phyloP scores from a whole-genome alignment of 2,329 filamentous ascomycete genomes.

The Periconia digitata region DNA sequence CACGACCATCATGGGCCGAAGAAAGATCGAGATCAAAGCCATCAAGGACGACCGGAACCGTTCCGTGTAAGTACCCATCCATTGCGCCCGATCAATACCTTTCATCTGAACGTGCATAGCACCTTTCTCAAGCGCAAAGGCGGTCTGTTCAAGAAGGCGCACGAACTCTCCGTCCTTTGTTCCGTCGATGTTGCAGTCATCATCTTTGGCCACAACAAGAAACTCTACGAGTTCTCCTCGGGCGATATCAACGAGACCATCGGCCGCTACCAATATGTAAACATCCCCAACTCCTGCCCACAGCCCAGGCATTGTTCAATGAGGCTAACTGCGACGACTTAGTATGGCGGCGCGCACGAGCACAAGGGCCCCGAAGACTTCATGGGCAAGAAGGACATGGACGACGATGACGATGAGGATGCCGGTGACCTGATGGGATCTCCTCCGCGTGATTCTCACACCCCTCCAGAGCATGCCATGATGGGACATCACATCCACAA shows the following conservation, averaged over 20 bases:
- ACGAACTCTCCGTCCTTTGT: conserved; percentile 96
- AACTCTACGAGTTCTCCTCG: conserved; percentile 97
- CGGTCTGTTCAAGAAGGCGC: conserved; percentile 98
- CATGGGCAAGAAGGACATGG: conserved; percentile 69
- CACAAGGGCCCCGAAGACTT: conserved; percentile 96
- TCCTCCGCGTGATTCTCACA: conserved; percentile 68
- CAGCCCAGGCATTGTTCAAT: neutral
- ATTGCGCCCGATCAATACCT: neutral
- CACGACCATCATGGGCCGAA: conserved; percentile 73
- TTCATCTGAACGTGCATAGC: conserved; percentile 50
- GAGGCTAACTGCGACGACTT: conserved; percentile 30
- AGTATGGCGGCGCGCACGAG: conserved; percentile 93
- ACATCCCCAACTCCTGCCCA: conserved; percentile 48
- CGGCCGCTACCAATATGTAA: conserved; percentile 84
- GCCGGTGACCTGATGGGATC: conserved; percentile 63
- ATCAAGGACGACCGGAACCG: conserved; percentile 98
- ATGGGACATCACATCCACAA: conserved; percentile 51
- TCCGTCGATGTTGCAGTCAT: conserved; percentile 98
- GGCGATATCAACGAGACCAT: conserved; percentile 90
- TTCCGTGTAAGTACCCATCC: conserved; percentile 75
- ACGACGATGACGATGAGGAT: conserved; percentile 83
- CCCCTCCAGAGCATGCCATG: conserved; percentile 64
- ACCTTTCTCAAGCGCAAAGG: conserved; percentile 99
- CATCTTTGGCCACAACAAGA: conserved; percentile 98
- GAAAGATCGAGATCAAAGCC: conserved; percentile 99